phyloP scores from a whole-genome alignment of 805 yeast genomes.

The Suhomyces kilbournensis region DNA sequence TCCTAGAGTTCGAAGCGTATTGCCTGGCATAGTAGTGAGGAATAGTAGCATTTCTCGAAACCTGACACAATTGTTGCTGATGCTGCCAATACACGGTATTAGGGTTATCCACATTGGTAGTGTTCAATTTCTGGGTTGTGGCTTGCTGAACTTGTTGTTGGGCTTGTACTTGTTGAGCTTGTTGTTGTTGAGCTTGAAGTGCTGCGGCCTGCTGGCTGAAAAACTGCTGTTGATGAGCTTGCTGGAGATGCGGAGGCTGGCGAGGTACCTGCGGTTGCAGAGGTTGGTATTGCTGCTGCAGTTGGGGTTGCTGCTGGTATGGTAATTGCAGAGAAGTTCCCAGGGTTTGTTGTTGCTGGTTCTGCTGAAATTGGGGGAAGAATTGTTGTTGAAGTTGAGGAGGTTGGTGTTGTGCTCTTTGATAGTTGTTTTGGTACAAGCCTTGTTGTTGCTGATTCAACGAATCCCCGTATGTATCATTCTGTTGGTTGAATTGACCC shows the following conservation, averaged over 20 bases:
- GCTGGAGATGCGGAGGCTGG: conserved; percentile 21
- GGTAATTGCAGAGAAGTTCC: conserved; percentile 14
- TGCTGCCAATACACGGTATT: conserved; percentile 68
- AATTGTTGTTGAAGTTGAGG: conserved; percentile 22
- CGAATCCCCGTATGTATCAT: conserved; percentile 30
- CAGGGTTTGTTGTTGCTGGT: conserved; percentile 19
- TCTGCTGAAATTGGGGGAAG: conserved; percentile 23
- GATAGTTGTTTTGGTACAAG: conserved; percentile 37
- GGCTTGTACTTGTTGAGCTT: conserved; percentile 8
- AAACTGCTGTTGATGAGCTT: conserved; percentile 11
- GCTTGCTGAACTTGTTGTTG: conserved; percentile 13
- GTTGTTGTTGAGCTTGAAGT: conserved; percentile 7
- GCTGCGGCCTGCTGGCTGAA: conserved; percentile 11
- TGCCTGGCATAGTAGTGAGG: conserved; percentile 84
- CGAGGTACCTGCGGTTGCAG: conserved; percentile 19
- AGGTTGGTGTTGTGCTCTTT: conserved; percentile 24
- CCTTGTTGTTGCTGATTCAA: conserved; percentile 16
- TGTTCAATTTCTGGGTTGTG: conserved; percentile 30
- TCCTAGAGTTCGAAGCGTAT: conserved; percentile 68
- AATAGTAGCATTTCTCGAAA: conserved; percentile 60
- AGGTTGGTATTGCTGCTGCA: conserved; percentile 20
- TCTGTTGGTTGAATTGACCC: conserved; percentile 10
- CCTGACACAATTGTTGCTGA: conserved; percentile 67
- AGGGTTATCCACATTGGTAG: conserved; percentile 36
- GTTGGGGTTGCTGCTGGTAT: conserved; percentile 17